These are phyloP conservation scores for Verbascum thapsus DNA, from an alignment of 257 asterid species.

Conservation along the genomic window DNA sequence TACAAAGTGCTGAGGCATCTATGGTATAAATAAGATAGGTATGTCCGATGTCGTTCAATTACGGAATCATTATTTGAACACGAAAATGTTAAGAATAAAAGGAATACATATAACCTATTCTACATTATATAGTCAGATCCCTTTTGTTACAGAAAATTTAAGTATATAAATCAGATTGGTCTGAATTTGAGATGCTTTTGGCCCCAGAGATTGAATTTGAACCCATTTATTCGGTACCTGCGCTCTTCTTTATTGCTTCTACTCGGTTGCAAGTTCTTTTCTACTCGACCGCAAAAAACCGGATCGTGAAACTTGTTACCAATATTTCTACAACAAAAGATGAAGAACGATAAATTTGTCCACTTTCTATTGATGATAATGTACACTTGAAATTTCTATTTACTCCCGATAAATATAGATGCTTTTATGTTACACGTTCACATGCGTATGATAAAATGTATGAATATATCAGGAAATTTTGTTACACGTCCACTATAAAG, in stretches of 20 bases:
- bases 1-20: neutral
- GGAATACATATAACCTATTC: conserved; percentile 48
- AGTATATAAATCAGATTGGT: conserved; percentile 18
- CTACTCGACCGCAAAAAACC: conserved; percentile 74
- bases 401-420: neutral
- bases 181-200: conserved; percentile 26
- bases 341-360: no score
- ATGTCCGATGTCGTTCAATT: conserved; percentile 21
- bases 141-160: conserved; percentile 39
- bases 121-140: conserved; percentile 41
- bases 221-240: conserved; percentile 63
- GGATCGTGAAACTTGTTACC: neutral
- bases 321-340: no score
- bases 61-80: conserved; percentile 34
- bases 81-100: conserved; percentile 26
- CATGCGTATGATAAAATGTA: no score
- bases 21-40: neutral
- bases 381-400: no score
- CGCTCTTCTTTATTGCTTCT: conserved; percentile 80
- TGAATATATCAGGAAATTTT: conserved; percentile 52
- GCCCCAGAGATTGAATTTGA: conserved; percentile 17
- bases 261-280: conserved; percentile 83
- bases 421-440: neutral
- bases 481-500: no score
- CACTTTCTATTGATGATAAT: no score